phyloP scores from a whole-genome alignment of 352 stramenopile genomes.

The Pythium guiyangense region DNA sequence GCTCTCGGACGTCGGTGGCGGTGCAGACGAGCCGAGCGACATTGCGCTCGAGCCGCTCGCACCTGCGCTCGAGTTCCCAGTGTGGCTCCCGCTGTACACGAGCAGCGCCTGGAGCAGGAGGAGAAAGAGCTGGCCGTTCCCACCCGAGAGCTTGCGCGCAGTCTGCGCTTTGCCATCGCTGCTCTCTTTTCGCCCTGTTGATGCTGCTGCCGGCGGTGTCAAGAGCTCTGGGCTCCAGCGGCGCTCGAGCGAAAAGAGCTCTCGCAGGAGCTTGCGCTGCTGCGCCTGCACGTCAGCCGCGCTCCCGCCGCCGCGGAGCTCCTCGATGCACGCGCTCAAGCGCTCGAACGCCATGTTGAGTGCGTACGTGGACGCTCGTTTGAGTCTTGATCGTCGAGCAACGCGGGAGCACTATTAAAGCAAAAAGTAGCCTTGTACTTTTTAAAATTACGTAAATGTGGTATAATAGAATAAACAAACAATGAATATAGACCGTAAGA shows the following conservation, averaged over 20 bases:
- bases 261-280: constrained; percentile 37
- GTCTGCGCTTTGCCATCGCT: background rate
- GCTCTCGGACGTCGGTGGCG: constrained; percentile 56
- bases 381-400: too few relatives aligned
- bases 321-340: constrained; percentile 42
- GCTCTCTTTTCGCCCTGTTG: too few relatives aligned
- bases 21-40: constrained; percentile 38
- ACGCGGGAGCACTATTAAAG: too few relatives aligned
- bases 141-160: constrained; percentile 18
- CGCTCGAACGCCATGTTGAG: constrained; percentile 43
- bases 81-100: constrained; percentile 56
- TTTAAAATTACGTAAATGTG: too few relatives aligned
- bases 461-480: too few relatives aligned
- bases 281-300: constrained; percentile 24
- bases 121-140: constrained; percentile 46
- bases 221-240: constrained; percentile 46
- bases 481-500: too few relatives aligned
- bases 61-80: constrained; percentile 17
- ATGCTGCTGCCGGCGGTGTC: constrained; percentile 6
- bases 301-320: constrained; percentile 29
- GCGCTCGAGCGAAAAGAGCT: constrained; percentile 54
- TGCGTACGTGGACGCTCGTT: background rate
- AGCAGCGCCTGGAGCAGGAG: constrained; percentile 60
- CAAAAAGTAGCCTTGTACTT: too few relatives aligned
- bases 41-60: constrained; percentile 28